Conservation (phyloP, 306 rosid species). For the Oemleria cerasiformis region DNA sequence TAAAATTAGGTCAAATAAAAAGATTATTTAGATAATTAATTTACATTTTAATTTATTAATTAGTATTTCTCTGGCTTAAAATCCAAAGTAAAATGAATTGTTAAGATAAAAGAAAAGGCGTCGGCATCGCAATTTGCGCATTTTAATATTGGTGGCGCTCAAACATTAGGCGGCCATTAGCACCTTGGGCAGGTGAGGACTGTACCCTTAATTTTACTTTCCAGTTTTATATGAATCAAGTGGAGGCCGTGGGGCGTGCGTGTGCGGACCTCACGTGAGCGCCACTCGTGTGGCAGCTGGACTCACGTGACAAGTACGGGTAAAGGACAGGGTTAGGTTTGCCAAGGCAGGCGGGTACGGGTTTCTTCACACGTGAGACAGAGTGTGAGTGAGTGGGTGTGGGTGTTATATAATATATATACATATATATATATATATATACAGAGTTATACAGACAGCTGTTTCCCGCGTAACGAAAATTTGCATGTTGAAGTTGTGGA, state of each 20-base stretch:
- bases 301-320: slow-evolving; percentile 40
- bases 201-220: not conserved
- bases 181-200: slow-evolving; percentile 9
- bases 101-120: not conserved
- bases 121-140: not conserved
- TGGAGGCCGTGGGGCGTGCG: slow-evolving; percentile 6
- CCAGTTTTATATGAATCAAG: not conserved
- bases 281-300: slow-evolving; percentile 25
- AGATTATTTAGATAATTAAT: too few species aligned
- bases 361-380: slow-evolving; percentile 29
- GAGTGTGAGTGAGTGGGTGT: not conserved
- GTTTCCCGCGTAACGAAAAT: slow-evolving; percentile 31
- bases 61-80: too few species aligned
- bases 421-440: too few species aligned
- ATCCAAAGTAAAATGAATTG: too few species aligned
- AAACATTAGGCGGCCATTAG: not conserved
- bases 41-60: too few species aligned
- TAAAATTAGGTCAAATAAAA: too few species aligned
- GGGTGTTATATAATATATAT: not conserved
- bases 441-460: slow-evolving; percentile 23
- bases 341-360: slow-evolving; percentile 1
- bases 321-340: slow-evolving; percentile 27
- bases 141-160: too few species aligned
- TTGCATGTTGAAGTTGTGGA: slow-evolving; percentile 9
- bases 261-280: slow-evolving; percentile 24